phyloP scores from a whole-genome alignment of 805 yeast species.

The Diddensiella caesifluorescens region DNA sequence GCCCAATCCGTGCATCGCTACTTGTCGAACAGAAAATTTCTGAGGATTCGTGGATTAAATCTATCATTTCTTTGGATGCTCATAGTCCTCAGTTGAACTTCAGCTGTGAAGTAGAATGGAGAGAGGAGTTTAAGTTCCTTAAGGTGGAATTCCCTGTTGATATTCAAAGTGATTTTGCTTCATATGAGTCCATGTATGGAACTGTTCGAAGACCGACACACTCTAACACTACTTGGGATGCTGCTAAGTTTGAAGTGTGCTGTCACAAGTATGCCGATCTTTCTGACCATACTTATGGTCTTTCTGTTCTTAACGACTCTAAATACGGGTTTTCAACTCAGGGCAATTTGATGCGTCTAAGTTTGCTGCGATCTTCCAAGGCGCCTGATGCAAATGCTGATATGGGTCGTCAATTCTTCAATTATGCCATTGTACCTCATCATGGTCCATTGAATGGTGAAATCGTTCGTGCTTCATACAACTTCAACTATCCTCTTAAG shows the following conservation, averaged over 20 bases:
- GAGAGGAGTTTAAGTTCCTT: conserved; percentile 55
- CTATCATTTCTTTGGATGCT: conserved; percentile 66
- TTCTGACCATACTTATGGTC: conserved; percentile 71
- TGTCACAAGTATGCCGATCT: conserved; percentile 79
- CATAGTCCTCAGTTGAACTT: conserved; percentile 34
- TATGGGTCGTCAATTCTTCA: conserved; percentile 69
- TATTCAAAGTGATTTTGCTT: conserved; percentile 59
- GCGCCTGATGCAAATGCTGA: conserved; percentile 87
- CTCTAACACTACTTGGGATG: conserved; percentile 79
- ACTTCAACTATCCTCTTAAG: conserved; percentile 49
- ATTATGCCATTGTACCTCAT: conserved; percentile 71
- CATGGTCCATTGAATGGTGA: conserved; percentile 48
- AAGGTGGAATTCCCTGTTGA: conserved; percentile 86
- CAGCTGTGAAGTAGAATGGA: conserved; percentile 59
- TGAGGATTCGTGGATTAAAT: conserved; percentile 49
- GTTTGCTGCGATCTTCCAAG: conserved; percentile 72
- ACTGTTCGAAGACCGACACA: conserved; percentile 77
- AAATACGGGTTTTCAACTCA: conserved; percentile 79
- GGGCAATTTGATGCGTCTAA: conserved; percentile 71
- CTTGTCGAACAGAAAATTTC: conserved; percentile 59
- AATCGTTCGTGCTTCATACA: conserved; percentile 61
- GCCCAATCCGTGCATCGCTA: conserved; percentile 58
- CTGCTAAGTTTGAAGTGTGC: conserved; percentile 81
- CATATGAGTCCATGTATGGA: conserved; percentile 81
- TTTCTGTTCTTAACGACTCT: conserved; percentile 64